phyloP scores from a whole-genome alignment of 345 rosid genomes.

The Gossypium mustelinum region DNA sequence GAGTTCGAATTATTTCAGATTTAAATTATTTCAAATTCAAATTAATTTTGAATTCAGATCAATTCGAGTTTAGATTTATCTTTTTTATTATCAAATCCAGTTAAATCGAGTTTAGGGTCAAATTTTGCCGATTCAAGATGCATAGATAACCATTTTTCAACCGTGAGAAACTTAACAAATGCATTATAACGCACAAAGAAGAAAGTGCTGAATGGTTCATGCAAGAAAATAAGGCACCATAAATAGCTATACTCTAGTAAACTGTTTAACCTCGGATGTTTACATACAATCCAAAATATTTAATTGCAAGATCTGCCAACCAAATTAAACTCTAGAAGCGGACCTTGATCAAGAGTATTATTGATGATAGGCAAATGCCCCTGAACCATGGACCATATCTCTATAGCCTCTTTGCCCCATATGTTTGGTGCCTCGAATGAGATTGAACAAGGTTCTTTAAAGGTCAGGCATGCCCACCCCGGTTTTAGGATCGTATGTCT shows the following conservation, averaged over 20 bases:
- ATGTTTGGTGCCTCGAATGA: slow-evolving; percentile 2
- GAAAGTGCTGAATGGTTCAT: not conserved
- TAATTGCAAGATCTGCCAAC: slow-evolving; percentile 3
- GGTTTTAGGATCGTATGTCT: slow-evolving; percentile 73
- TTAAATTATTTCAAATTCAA: too few species aligned
- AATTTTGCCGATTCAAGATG: too few species aligned
- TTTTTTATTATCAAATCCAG: too few species aligned
- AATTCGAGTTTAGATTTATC: too few species aligned
- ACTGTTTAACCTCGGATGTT: not conserved
- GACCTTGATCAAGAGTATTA: not conserved
- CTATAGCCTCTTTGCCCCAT: not conserved
- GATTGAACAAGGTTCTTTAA: slow-evolving; percentile 27
- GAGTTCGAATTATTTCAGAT: too few species aligned
- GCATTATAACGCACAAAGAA: not conserved
- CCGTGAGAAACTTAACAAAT: not conserved
- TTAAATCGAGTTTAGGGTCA: too few species aligned
- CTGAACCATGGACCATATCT: slow-evolving; percentile 3
- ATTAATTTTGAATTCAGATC: too few species aligned
- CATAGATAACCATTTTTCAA: not conserved
- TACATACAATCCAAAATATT: not conserved
- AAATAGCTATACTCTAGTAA: not conserved
- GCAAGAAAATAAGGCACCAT: not conserved
- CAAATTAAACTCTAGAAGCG: not conserved
- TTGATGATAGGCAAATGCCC: slow-evolving; percentile 2
- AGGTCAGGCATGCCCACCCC: slow-evolving; percentile 98